phyloP scores from a whole-genome alignment of 2,329 filamentous ascomycete genomes.

The Apiospora hydei region DNA sequence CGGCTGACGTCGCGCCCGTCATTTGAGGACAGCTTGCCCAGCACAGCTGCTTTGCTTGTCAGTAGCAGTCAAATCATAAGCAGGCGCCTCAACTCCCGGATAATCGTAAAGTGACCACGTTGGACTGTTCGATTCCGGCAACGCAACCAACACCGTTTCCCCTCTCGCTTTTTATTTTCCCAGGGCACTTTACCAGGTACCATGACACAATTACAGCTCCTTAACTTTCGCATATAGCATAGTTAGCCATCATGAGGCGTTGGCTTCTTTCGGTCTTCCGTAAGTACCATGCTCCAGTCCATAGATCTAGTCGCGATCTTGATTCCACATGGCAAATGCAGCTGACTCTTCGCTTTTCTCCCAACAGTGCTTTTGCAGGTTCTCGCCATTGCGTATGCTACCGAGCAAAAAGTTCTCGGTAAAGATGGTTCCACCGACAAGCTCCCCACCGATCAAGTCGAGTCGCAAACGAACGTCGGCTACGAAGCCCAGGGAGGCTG shows the following conservation, averaged over 20 bases:
- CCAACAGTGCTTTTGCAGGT: constrained; percentile 42
- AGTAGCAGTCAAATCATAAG: constrained; percentile 1
- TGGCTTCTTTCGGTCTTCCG: constrained; percentile 41
- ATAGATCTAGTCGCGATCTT: background rate
- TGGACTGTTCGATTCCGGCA: constrained; percentile 12
- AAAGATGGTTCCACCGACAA: constrained; percentile 32
- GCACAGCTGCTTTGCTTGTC: constrained; percentile 16
- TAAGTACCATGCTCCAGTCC: constrained; percentile 33
- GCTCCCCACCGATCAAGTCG: constrained; percentile 33
- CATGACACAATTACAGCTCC: constrained; percentile 40
- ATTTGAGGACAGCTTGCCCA: constrained; percentile 29
- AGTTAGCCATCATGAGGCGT: constrained; percentile 40
- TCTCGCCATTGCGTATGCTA: constrained; percentile 34
- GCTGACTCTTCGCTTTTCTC: constrained; percentile 19
- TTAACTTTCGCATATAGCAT: constrained; percentile 41
- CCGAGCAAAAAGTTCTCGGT: constrained; percentile 40
- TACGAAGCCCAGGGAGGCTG: constrained; percentile 37
- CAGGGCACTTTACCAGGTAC: constrained; percentile 33
- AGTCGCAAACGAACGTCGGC: constrained; percentile 37
- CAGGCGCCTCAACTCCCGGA: constrained; percentile 1
- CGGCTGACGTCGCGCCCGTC: constrained; percentile 14
- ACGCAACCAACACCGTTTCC: background rate
- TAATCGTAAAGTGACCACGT: constrained; percentile 19
- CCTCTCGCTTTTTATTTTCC: background rate
- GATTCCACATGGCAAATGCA: constrained; percentile 16